phyloP scores from a whole-genome alignment of 768 basidiomycete species.

The Albatrellus ellisii region DNA sequence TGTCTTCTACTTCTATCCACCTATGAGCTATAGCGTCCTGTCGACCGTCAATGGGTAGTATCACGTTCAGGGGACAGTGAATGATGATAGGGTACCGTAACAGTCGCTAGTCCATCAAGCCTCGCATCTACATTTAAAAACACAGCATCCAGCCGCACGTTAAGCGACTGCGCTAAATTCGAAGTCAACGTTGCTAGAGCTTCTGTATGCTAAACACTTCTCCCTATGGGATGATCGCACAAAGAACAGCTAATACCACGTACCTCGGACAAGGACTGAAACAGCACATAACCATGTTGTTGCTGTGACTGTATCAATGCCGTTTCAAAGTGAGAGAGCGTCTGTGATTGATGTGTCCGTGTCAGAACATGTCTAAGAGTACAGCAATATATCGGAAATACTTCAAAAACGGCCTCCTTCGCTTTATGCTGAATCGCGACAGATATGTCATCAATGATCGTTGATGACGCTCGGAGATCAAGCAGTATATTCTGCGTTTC shows the following conservation, averaged over 20 bases:
- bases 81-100: not conserved
- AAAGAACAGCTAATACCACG: not conserved
- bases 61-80: no score
- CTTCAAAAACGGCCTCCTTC: not conserved
- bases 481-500: not conserved
- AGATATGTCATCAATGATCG: not conserved
- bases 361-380: not conserved
- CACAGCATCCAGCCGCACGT: not conserved
- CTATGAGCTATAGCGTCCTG: not conserved
- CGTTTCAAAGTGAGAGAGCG: not conserved
- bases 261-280: not conserved
- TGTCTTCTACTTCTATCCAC: not conserved
- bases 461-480: not conserved
- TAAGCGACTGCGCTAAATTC: not conserved
- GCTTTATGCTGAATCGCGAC: not conserved
- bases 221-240: not conserved
- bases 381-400: no score
- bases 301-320: not conserved
- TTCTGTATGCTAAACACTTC: not conserved
- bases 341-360: not conserved
- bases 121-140: not conserved
- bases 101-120: not conserved
- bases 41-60: no score
- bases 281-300: not conserved
- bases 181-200: not conserved